These are phyloP conservation scores for Trametes sp. DNA, from an alignment of 1,284 basidiomycete species.

Conservation along the genomic window DNA sequence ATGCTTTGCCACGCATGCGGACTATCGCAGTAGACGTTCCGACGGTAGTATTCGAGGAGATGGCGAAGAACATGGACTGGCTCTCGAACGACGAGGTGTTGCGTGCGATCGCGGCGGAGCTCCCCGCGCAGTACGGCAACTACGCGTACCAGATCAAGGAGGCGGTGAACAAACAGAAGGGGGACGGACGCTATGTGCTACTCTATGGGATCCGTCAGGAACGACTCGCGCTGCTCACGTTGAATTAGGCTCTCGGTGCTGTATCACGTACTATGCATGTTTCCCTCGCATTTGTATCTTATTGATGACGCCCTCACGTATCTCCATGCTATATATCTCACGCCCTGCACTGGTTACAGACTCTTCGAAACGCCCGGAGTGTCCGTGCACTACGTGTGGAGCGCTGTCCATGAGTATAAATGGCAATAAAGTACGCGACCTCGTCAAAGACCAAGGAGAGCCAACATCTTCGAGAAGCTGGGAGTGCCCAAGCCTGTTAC, in stretches of 20 bases:
- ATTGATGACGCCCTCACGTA: background rate
- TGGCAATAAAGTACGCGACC: no score
- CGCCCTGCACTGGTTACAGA: background rate
- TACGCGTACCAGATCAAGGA: constrained; percentile 75
- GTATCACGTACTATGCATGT: constrained; percentile 19
- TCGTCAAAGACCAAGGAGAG: background rate
- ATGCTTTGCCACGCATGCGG: constrained; percentile 64
- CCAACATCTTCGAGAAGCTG: constrained; percentile 27
- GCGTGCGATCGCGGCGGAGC: constrained; percentile 61
- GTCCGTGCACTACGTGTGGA: background rate
- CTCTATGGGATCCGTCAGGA: constrained; percentile 78
- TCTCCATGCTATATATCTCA: constrained; percentile 10
- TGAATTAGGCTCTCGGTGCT: constrained; percentile 36
- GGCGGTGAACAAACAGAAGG: constrained; percentile 62
- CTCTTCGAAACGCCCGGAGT: background rate
- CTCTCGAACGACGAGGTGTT: constrained; percentile 77
- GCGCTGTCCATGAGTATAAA: no score
- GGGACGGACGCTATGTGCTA: constrained; percentile 69
- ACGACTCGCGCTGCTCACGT: constrained; percentile 64
- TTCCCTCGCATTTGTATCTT: constrained; percentile 13
- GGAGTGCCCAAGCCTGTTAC: constrained; percentile 32
- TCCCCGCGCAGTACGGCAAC: constrained; percentile 61
- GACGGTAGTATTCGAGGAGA: constrained; percentile 62
- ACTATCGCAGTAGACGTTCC: constrained; percentile 78
- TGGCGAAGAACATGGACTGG: constrained; percentile 67